Evolutionary conservation across 2,329 filamentous ascomycete genomes (phyloP).

Genomic region (Hansfordia pulvinata): DNA sequence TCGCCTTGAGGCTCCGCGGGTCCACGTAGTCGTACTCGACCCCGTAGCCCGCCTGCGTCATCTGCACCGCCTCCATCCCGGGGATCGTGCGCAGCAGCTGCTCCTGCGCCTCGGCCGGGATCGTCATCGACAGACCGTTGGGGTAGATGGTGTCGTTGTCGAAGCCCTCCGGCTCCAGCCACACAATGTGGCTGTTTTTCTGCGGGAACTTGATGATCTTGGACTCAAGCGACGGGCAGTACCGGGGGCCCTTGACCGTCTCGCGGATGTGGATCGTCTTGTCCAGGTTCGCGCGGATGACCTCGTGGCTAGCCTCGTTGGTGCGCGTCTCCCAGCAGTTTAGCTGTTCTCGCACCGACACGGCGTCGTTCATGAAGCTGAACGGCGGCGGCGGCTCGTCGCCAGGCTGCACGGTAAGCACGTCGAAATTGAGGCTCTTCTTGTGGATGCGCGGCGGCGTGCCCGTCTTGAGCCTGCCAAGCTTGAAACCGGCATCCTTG

Average conservation of each 20-base stretch:
- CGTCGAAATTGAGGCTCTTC: conserved; percentile 66
- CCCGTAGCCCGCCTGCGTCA: conserved; percentile 92
- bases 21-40: conserved; percentile 99
- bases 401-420: conserved; percentile 60
- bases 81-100: conserved; percentile 71
- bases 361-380: conserved; percentile 72
- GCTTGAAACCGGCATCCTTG: conserved; percentile 71
- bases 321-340: conserved; percentile 82
- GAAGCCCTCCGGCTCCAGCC: conserved; percentile 95
- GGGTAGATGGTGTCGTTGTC: conserved; percentile 84
- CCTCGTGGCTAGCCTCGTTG: conserved; percentile 66
- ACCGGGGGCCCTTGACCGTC: conserved; percentile 84
- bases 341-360: conserved; percentile 70
- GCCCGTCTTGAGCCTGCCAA: conserved; percentile 88
- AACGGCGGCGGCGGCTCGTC: conserved; percentile 83
- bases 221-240: conserved; percentile 89
- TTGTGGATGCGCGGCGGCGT: conserved; percentile 80
- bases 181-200: conserved; percentile 75
- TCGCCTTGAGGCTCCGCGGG: conserved; percentile 73
- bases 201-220: conserved; percentile 83
- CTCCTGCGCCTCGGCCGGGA: conserved; percentile 78
- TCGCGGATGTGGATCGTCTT: conserved; percentile 95
- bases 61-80: conserved; percentile 78
- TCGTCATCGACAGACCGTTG: conserved; percentile 94
- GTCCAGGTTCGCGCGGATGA: conserved; percentile 81